Base-by-base conservation (phyloP, 108 stramenopile species). In the Schizochytrium sp. region DNA sequence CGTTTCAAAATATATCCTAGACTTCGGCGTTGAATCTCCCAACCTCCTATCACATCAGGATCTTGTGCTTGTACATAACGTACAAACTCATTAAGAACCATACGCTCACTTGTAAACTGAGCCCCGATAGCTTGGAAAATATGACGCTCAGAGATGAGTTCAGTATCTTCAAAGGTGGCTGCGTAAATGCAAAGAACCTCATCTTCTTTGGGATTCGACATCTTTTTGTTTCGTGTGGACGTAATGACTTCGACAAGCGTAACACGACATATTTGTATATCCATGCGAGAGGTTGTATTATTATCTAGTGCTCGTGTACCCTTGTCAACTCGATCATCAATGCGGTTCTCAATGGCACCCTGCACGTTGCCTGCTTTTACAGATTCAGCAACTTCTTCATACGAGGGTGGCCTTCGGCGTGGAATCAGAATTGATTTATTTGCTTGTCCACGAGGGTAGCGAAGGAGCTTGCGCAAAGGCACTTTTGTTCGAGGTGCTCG, bases 1-100 rank as follows among this genome's bases (percentile, higher is more conserved):
- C 94, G 88, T 87, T 89, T 58, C 40, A 93, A 53, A 19, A 94
- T n/a, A 89, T 91, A 93, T 60, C 94, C 94, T 69, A 89, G 72
- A 28, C 91, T 92, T 15, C 58, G 72, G 50, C 89, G 91, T 87
- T 91, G 89, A 1, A 89, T 55, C n/a, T 92, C 92, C 59, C 73
- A 92, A 15, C 92, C 90, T 8, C 72, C 19, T 8, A 92, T 3
- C 46, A 91, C 46, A 56, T 92, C 92, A 3, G 90, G 90, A 56
- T 92, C 90, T n/a, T 50, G 17, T 2, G 4, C 44, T 15, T 50
- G 73, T 10, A 91, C 90, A 49, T 89, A 45, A 8, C 42, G 12
- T 10, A 57, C 3, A 8, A 91, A 89, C 56, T 38, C 15, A 40
- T 15, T 12, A 19, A 88, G 44, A 4, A 91, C 46, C 60, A 47